Evolutionary conservation across 768 basidiomycete species (phyloP).

Genomic region (Pleurotus sapidus): DNA sequence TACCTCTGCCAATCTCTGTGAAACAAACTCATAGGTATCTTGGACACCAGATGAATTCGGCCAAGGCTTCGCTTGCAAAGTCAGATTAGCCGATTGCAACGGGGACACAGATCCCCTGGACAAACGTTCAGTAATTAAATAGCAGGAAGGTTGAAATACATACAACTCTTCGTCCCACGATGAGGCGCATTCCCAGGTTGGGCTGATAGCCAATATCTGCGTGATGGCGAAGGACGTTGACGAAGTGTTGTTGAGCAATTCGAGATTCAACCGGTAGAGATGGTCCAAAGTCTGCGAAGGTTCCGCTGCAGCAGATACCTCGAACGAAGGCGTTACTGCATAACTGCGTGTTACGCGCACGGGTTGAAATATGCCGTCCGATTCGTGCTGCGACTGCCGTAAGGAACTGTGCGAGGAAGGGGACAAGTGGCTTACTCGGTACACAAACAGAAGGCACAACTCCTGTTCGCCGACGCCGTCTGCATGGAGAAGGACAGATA

Average conservation of each 20-base stretch:
- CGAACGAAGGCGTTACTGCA: constrained; percentile 59
- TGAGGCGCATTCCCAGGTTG: constrained; percentile 58
- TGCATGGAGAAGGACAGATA: constrained; percentile 57
- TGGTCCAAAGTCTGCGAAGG: constrained; percentile 48
- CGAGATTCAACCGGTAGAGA: constrained; percentile 51
- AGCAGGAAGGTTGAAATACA: constrained; percentile 8
- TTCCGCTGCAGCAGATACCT: constrained; percentile 45
- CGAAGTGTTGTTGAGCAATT: constrained; percentile 50
- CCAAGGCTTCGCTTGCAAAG: constrained; percentile 40
- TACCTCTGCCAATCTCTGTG: constrained; percentile 45
- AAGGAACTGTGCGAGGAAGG: too few species aligned
- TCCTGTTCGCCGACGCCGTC: constrained; percentile 43
- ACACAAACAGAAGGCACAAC: constrained; percentile 63
- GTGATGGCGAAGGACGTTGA: constrained; percentile 42
- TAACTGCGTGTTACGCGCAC: constrained; percentile 51
- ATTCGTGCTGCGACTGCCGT: constrained; percentile 30
- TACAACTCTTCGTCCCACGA: constrained; percentile 38
- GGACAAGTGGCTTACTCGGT: constrained; percentile 40
- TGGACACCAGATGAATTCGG: constrained; percentile 29
- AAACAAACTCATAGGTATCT: constrained; percentile 49
- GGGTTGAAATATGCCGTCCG: constrained; percentile 52
- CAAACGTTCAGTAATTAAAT: constrained; percentile 3
- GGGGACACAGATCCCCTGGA: constrained; percentile 42
- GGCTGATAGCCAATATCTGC: constrained; percentile 65
- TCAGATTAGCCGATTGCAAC: constrained; percentile 43